These are phyloP conservation scores for Botrytis elliptica DNA, from an alignment of 2,329 filamentous ascomycete species.

Conservation along the genomic window DNA sequence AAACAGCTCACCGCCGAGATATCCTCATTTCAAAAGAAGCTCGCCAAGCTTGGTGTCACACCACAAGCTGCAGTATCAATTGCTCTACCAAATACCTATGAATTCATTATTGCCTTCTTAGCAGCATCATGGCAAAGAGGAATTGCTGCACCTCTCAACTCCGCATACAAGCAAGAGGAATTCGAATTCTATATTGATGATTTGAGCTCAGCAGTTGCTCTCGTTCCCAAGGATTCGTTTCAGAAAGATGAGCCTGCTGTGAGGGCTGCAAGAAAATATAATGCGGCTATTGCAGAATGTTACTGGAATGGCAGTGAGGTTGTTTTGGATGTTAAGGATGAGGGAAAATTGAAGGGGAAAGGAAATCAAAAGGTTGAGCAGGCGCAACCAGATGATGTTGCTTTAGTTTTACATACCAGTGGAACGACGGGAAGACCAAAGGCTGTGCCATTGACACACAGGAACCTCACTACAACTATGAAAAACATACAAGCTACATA, in stretches of 20 bases:
- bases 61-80: constrained; percentile 74
- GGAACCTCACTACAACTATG: constrained; percentile 80
- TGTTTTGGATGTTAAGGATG: constrained; percentile 74
- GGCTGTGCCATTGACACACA: constrained; percentile 78
- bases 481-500: constrained; percentile 79
- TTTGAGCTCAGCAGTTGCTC: constrained; percentile 72
- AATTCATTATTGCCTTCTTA: constrained; percentile 84
- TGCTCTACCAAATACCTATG: constrained; percentile 79
- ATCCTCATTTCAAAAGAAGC: constrained; percentile 70
- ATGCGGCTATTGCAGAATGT: constrained; percentile 82
- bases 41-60: constrained; percentile 71
- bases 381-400: constrained; percentile 74
- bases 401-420: constrained; percentile 78
- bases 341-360: constrained; percentile 61
- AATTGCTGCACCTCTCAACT: constrained; percentile 83
- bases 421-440: constrained; percentile 85
- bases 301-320: constrained; percentile 75
- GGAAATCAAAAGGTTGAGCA: constrained; percentile 48
- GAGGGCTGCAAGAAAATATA: constrained; percentile 73
- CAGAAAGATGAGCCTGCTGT: constrained; percentile 68
- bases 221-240: constrained; percentile 72
- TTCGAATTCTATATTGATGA: constrained; percentile 93
- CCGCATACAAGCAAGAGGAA: constrained; percentile 84
- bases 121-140: constrained; percentile 82
- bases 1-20: constrained; percentile 65